phyloP scores from a whole-genome alignment of 768 basidiomycete genomes.

The Russula compacta region DNA sequence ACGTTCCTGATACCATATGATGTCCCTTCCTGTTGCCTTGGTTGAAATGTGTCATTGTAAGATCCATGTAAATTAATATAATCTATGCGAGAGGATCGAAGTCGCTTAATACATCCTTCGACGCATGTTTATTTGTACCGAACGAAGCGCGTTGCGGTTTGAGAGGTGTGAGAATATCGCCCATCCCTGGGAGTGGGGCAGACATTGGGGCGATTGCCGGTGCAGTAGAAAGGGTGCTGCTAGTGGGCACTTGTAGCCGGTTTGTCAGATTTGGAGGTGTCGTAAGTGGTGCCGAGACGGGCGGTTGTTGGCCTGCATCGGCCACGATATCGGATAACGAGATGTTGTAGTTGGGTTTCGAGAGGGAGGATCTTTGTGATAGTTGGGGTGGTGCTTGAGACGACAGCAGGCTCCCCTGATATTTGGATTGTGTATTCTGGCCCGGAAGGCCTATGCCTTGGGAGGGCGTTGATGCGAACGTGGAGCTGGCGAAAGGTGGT shows the following conservation, averaged over 20 bases:
- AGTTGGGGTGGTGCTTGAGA: constrained; percentile 17
- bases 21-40: neutral
- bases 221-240: neutral
- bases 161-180: constrained; percentile 52
- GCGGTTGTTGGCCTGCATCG: neutral
- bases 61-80: neutral
- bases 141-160: constrained; percentile 43
- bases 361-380: constrained; percentile 18
- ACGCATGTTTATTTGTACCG: constrained; percentile 36
- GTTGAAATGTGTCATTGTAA: neutral
- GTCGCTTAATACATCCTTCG: constrained; percentile 69
- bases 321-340: constrained; percentile 27
- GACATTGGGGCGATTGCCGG: constrained; percentile 24
- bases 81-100: constrained; percentile 65
- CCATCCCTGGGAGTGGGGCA: constrained; percentile 32
- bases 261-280: constrained; percentile 18
- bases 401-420: constrained; percentile 9
- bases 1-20: neutral
- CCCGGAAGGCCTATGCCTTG: constrained; percentile 13
- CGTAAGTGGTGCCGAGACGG: constrained; percentile 14
- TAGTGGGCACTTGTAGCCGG: neutral
- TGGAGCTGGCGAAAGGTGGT: constrained; percentile 20
- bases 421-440: constrained; percentile 22
- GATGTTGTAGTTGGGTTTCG: constrained; percentile 53
- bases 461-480: constrained; percentile 11